Evolutionary conservation across 2,329 filamentous ascomycete genomes (phyloP), one percentile per base, ranked within the genome.

Genomic region (Periconia digitata): DNA sequence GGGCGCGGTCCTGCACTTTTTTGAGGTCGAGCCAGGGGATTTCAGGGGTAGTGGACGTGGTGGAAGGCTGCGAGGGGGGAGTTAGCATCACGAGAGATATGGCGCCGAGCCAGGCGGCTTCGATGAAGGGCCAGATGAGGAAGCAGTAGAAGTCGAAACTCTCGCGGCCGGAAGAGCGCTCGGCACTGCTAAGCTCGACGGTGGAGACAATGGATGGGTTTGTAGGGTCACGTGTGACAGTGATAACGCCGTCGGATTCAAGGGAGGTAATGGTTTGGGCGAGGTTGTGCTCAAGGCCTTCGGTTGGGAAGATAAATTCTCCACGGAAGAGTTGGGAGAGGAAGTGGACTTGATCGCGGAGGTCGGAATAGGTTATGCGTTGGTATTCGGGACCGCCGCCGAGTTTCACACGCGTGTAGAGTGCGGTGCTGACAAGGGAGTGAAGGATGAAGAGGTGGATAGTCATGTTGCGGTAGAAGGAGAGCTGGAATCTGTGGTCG

Each of bases 121-220:
- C 94, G 57, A 97, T 92, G 60, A 99, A 99, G 0, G 94, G 94
- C 94, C 94, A 99, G 54, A 99, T 90, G 17, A 99, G 75, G 78
- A 97, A 99, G 74, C 92, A 97, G 74, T 97, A 97, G 72, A 99
- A 99, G 67, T 99, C 94, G 63, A 89, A 99, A 63, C 96, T 97
- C 71, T 99, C 94, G 32, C 92, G 79, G 1, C 94, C 94, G 6
- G 82, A 85, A 23, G 81, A 78, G 16, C 92, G 81, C 70, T 99
- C 94, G 3, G 81, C 74, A 6, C 88, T 83, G 16, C 88, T 86
- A 7, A 99, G 77, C 4, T 90, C 90, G 32, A 96, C 76, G 46
- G 76, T 83, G 1, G 76, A 75, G n/a, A 90, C 80, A 0, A 80
- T 51, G 16, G 51, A 73, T 0, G 77, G 73, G 32, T 81, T 74